Evolutionary conservation across 169 alveolate species (phyloP), one percentile per base, ranked within the genome.

Genomic region (Cryptosporidium andersoni): DNA sequence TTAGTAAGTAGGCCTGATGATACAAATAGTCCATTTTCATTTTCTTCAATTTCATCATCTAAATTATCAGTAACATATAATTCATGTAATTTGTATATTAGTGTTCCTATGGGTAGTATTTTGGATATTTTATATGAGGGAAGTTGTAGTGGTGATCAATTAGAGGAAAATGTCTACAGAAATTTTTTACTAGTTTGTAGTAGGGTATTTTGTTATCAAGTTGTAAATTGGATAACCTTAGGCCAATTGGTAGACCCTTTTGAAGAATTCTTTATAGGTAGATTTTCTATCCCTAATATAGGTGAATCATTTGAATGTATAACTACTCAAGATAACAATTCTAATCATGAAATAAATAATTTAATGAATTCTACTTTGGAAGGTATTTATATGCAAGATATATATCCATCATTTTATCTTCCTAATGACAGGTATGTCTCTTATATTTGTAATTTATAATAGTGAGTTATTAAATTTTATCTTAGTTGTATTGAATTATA

Each of bases 201-300:
- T 52, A 53, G 82, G 39, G 65, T 67, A 7, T 67, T 67, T 51
- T 36, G 66, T 49, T 67, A 67, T 25, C 82, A 67, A 67, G 42
- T 67, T 51, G 37, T 67, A n/a, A 67, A 67, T 45, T 67, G 82
- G 82, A 55, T 67, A 39, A 43, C 42, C 6, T 51, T 67, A 34
- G 82, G 82, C 37, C 51, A 55, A 63, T n/a, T 67, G 3, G 82
- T 67, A 25, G 82, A 67, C 52, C 82, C 82, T 67, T 67, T 67
- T 8, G 82, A 67, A 42, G 82, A 67, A 12, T 67, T 67, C 36
- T 42, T 67, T 25, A 65, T 67, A 4, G 82, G 82, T 12, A 67
- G 56, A 8, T 67, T 67, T 45, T 67, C 82, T n/a, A 55, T 67
- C 9, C 4, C 82, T 36, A 55, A 42, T 67, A n/a, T 39, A 12